Evolutionary conservation across 345 rosid genomes (phyloP).

Genomic region (Pugionium dolabratum): DNA sequence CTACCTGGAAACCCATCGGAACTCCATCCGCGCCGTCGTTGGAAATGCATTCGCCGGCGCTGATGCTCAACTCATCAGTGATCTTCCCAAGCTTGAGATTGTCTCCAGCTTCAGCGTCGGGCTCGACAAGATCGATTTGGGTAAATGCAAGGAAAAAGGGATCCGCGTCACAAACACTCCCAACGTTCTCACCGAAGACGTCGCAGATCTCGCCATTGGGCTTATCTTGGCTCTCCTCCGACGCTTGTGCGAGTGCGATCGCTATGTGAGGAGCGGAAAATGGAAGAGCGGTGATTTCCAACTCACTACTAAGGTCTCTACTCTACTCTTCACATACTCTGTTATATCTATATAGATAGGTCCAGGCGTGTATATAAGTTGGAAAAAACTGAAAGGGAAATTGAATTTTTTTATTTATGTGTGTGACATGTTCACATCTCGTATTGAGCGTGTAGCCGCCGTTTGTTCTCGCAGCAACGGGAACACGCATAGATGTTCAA

Average conservation of each 20-base stretch:
- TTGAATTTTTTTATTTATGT: too few relatives aligned
- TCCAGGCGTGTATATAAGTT: too few relatives aligned
- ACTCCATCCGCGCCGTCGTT: slow-evolving; percentile 75
- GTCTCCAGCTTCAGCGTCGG: slow-evolving; percentile 80
- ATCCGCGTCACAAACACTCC: slow-evolving; percentile 85
- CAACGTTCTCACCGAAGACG: slow-evolving; percentile 82
- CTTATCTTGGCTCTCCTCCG: slow-evolving; percentile 69
- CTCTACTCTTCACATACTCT: background rate
- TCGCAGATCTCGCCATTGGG: slow-evolving; percentile 84
- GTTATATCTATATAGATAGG: too few relatives aligned
- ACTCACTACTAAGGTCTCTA: slow-evolving; percentile 69
- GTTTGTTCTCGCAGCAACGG: too few relatives aligned
- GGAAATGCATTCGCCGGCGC: slow-evolving; percentile 61
- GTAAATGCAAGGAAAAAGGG: slow-evolving; percentile 66
- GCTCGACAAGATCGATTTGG: slow-evolving; percentile 78
- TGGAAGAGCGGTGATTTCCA: slow-evolving; percentile 69
- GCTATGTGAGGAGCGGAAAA: slow-evolving; percentile 63
- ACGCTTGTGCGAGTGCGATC: slow-evolving; percentile 64
- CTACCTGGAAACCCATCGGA: slow-evolving; percentile 45
- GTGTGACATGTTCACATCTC: too few relatives aligned
- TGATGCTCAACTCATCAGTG: slow-evolving; percentile 64
- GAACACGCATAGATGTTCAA: too few relatives aligned
- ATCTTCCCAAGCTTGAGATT: slow-evolving; percentile 72
- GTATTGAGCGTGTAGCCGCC: too few relatives aligned
- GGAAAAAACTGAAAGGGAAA: too few relatives aligned